phyloP scores from a whole-genome alignment of 257 asterid species.

The Nicotiana obtusifolia region DNA sequence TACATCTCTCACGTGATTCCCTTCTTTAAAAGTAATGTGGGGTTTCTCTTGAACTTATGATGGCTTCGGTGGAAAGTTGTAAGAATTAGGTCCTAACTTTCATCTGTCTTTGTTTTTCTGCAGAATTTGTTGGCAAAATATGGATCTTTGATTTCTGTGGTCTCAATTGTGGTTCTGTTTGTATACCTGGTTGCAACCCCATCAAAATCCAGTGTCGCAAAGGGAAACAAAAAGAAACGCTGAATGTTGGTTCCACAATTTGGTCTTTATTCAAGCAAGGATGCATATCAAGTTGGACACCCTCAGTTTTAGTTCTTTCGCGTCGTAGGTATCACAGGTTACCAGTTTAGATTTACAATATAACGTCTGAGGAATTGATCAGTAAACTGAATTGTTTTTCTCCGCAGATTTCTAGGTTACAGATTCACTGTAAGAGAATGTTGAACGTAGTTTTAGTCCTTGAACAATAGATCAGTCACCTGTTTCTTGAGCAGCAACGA shows the following conservation, averaged over 20 bases:
- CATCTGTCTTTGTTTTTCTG: conserved; percentile 14
- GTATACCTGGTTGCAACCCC: conserved; percentile 56
- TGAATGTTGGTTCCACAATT: conserved; percentile 10
- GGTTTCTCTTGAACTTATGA: not conserved
- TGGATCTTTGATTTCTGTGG: conserved; percentile 74
- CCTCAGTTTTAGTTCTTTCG: not conserved
- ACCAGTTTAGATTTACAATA: not conserved
- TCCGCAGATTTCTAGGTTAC: not conserved
- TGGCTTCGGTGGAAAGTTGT: not conserved
- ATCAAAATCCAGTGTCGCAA: conserved; percentile 37
- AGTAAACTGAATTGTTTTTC: not conserved
- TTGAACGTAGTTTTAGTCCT: not conserved
- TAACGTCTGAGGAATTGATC: not conserved
- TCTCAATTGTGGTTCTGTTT: conserved; percentile 56
- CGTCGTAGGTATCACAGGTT: not conserved
- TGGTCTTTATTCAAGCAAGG: not conserved
- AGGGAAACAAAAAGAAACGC: conserved; percentile 58
- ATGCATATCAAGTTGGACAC: not conserved
- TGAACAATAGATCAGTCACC: not conserved
- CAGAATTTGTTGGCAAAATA: conserved; percentile 80
- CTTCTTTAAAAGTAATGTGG: not conserved
- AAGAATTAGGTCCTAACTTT: not conserved
- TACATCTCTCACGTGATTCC: not conserved
- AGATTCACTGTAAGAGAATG: not conserved
- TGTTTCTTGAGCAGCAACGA: not conserved